Base-by-base conservation (phyloP, 2,329 filamentous ascomycete genomes). In the Coleophoma cylindrospora region DNA sequence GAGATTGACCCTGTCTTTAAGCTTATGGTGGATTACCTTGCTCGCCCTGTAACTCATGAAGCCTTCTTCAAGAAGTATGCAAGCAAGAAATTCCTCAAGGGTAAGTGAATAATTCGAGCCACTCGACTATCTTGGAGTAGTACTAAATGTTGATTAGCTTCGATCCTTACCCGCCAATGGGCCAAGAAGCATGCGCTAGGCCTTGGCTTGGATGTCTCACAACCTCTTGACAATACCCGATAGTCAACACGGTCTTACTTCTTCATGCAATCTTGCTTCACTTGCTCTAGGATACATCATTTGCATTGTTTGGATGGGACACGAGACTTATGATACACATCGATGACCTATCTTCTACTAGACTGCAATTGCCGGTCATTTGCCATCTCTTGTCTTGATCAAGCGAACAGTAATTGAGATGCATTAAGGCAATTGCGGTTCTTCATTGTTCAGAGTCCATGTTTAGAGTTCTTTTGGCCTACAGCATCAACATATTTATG, bases 1-100 rank as follows among this genome's bases (percentile, higher is more conserved):
- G 89, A 99, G 70, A 91, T 99, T 60, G 82, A 92, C 68, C 92
- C 92, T 11, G 89, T 97, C 38, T 89, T 96, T 65, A 81, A 87
- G 62, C 79, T 97, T 54, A 96, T 99, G 91, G 84, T 99, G 54
- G 91, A 99, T 69, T 99, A 99, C 68, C 85, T 99, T 37, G 87
- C 88, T 52, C 84, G 89, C 12, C 94, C 92, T 22, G 88, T 96
- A 48, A 81, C 86, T 40, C 94, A 99, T 65, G 92, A 97, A 68
- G 95, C 94, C 36, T 96, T 99, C 78, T 97, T 96, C 80, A 96
- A 95, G 81, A 99, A 99, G 73, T 99, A 99, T 69, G 94, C 94
- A 50, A 95, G 90, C 81, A 99, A 97, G 79, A 96, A 96, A 74
- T 99, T 97, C 74, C 75, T 97, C 63, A 99, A 99, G 76, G 91